Conservation (phyloP, 495 filamentous ascomycete species). For the Aspergillus egyptiacus region DNA sequence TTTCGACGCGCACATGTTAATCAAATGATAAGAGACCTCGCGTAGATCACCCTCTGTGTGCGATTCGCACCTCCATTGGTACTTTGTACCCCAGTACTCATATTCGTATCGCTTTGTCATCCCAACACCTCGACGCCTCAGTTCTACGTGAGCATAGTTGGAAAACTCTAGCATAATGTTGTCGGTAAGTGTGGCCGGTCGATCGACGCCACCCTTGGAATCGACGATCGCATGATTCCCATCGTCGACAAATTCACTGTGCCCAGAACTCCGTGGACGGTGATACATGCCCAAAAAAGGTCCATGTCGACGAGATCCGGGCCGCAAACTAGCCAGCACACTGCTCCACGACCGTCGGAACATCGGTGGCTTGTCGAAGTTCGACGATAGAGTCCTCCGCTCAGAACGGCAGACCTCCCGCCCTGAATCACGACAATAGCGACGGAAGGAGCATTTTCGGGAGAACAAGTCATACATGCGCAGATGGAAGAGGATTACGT, state of each 20-base stretch:
- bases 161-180: slow-evolving; percentile 87
- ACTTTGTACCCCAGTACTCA: slow-evolving; percentile 84
- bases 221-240: slow-evolving; percentile 22
- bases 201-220: slow-evolving; percentile 17
- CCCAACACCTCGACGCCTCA: slow-evolving; percentile 65
- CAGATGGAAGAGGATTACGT: slow-evolving; percentile 86
- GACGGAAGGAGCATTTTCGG: slow-evolving; percentile 82
- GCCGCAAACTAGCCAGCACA: slow-evolving; percentile 62
- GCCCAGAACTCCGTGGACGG: slow-evolving; percentile 55
- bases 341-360: slow-evolving; percentile 69
- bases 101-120: slow-evolving; percentile 77
- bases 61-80: slow-evolving; percentile 74
- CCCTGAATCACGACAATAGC: slow-evolving; percentile 89
- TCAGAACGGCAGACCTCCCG: slow-evolving; percentile 87
- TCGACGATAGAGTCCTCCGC: slow-evolving; percentile 57
- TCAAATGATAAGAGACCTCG: slow-evolving; percentile 69
- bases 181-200: slow-evolving; percentile 51
- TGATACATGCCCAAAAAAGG: slow-evolving; percentile 14
- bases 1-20: slow-evolving; percentile 56
- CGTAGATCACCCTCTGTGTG: slow-evolving; percentile 55
- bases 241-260: slow-evolving; percentile 40
- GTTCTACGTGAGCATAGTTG: slow-evolving; percentile 91
- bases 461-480: slow-evolving; percentile 89
- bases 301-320: slow-evolving; percentile 43
- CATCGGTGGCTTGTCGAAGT: slow-evolving; percentile 43